Conservation (phyloP, 306 rosid genomes). For the Trifolium subterraneum region DNA sequence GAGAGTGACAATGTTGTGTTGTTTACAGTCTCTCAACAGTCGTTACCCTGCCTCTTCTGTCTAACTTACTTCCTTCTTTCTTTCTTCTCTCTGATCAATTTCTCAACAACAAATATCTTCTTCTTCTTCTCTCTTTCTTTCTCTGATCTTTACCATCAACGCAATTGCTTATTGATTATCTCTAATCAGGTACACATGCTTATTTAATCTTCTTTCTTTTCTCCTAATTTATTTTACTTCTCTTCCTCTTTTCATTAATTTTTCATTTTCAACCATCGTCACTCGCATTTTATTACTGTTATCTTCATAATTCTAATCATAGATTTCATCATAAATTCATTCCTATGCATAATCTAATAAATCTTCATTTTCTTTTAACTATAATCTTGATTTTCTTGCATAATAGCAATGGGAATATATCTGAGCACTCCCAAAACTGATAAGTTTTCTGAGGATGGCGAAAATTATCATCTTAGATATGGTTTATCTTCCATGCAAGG, state of each 20-base stretch:
- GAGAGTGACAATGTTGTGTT: background rate
- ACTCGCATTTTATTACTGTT: background rate
- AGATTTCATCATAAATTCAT: no score
- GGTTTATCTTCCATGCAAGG: slow-evolving; percentile 99
- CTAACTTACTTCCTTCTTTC: background rate
- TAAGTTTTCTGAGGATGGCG: slow-evolving; percentile 90
- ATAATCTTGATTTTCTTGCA: background rate
- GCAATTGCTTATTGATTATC: background rate
- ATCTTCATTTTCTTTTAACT: background rate
- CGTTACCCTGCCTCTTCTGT: background rate
- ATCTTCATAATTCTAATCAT: background rate
- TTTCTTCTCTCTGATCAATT: background rate
- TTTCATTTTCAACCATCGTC: background rate
- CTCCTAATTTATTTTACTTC: background rate
- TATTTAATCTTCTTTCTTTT: background rate
- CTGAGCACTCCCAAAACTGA: slow-evolving; percentile 96
- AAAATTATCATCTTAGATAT: slow-evolving; percentile 64
- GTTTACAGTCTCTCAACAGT: slow-evolving; percentile 10
- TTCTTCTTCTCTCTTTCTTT: background rate
- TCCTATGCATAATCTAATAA: background rate
- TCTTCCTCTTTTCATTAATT: slow-evolving; percentile 1
- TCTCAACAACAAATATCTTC: background rate
- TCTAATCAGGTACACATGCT: background rate
- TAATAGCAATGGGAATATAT: slow-evolving; percentile 77
- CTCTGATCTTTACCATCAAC: background rate